Conservation (phyloP, 768 basidiomycete genomes). For the Amyloporia xantha region DNA sequence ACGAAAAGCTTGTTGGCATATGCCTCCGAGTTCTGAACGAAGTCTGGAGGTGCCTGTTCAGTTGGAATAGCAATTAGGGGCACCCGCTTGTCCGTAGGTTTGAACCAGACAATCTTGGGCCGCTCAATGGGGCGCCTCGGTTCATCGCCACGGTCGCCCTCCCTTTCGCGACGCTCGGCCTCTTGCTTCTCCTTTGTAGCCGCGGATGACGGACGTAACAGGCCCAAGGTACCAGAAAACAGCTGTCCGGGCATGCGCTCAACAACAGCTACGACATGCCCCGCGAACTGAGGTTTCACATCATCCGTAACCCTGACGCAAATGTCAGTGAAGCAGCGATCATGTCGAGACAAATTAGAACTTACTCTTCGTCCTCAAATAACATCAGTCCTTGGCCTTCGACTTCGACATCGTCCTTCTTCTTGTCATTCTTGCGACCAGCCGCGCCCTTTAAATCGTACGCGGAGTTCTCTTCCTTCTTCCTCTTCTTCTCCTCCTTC, state of each 20-base stretch:
- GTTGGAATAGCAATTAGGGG: conserved; percentile 98
- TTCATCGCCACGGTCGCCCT: conserved; percentile 86
- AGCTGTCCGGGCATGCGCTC: conserved; percentile 99
- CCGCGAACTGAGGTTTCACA: conserved; percentile 95
- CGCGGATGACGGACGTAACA: conserved; percentile 91
- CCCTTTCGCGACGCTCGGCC: conserved; percentile 93
- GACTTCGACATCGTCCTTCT: conserved; percentile 99
- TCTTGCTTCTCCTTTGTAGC: conserved; percentile 99
- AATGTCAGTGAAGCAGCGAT: conserved; percentile 11
- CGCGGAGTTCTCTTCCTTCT: conserved; percentile 98
- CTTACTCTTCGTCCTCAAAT: conserved; percentile 95
- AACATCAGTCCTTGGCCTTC: conserved; percentile 96
- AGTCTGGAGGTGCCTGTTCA: conserved; percentile 94
- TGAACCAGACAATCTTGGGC: conserved; percentile 99
- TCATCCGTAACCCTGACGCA: conserved; percentile 84
- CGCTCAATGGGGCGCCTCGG: conserved; percentile 79
- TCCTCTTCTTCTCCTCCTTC: conserved; percentile 99
- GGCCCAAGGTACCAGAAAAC: conserved; percentile 94
- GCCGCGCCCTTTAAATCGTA: conserved; percentile 75
- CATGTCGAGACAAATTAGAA: conserved; percentile 10
- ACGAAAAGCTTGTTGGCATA: conserved; percentile 92
- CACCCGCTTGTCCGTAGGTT: conserved; percentile 98
- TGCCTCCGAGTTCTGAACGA: conserved; percentile 87
- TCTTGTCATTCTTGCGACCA: conserved; percentile 94
- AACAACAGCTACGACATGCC: conserved; percentile 99